These are phyloP conservation scores for Parastagonospora nodorum DNA, from an alignment of 2,329 filamentous ascomycete species.

Conservation along the genomic window DNA sequence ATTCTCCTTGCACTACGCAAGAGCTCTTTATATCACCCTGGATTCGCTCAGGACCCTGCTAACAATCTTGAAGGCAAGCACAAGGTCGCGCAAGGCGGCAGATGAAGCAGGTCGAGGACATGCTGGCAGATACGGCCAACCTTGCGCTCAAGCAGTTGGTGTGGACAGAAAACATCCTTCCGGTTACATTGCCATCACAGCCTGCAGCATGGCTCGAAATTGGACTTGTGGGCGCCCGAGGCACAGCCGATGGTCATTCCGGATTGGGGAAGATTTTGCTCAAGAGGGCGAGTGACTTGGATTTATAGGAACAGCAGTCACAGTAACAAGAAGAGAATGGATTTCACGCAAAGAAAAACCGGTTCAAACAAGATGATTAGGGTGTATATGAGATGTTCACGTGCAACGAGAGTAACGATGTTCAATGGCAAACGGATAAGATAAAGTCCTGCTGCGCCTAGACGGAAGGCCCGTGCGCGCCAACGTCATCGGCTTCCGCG, in stretches of 20 bases:
- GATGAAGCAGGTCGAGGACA: neutral
- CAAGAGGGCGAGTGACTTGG: no score
- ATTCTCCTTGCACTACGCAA: no score
- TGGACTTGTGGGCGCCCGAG: neutral
- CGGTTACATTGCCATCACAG: neutral
- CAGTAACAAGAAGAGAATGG: no score
- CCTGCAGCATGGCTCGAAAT: conserved; percentile 4
- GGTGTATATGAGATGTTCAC: no score
- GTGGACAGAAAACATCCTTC: conserved; percentile 1
- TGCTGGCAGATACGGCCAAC: neutral
- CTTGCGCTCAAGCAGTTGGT: conserved; percentile 2
- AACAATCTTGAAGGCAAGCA: neutral
- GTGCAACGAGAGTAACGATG: neutral
- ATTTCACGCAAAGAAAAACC: no score
- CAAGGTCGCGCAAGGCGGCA: neutral
- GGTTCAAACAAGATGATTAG: no score
- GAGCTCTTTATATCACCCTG: neutral
- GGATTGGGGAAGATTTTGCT: neutral
- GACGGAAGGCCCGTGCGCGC: neutral
- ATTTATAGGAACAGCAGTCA: no score
- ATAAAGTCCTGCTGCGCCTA: neutral
- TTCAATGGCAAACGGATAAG: neutral
- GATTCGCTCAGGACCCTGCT: neutral
- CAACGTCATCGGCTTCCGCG: conserved; percentile 5
- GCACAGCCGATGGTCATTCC: no score